These are phyloP conservation scores for Rhododendron ferrugineum DNA, from an alignment of 148 eudicot genomes.

Conservation along the genomic window DNA sequence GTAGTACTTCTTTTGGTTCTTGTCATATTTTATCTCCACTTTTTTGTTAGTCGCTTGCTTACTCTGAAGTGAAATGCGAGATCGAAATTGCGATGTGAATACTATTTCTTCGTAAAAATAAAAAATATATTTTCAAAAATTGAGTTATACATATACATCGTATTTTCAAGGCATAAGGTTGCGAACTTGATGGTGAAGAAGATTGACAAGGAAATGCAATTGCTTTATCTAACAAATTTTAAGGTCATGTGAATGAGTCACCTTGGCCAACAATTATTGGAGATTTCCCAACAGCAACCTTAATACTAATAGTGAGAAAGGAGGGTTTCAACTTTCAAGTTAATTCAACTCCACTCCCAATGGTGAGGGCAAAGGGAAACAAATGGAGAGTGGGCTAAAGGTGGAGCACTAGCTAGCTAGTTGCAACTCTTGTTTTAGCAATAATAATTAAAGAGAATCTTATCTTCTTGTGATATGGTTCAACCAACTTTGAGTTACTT, in stretches of 20 bases:
- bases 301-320: background rate
- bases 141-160: no score
- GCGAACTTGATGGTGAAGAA: background rate
- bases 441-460: background rate
- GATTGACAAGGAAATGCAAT: background rate
- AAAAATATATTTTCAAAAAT: no score
- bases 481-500: background rate
- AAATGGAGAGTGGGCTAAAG: background rate
- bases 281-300: background rate
- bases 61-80: background rate
- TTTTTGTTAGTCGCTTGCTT: background rate
- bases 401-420: slow-evolving; percentile 1
- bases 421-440: background rate
- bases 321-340: background rate
- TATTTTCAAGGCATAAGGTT: background rate
- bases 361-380: background rate
- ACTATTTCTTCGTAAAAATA: no score
- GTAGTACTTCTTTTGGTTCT: background rate
- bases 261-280: background rate
- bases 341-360: background rate
- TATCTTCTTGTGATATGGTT: background rate
- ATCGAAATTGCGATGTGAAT: no score
- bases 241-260: background rate
- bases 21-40: background rate
- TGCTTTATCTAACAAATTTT: background rate